Base-by-base conservation (phyloP, 805 yeast species). In the Kazachstania psychrophila region DNA sequence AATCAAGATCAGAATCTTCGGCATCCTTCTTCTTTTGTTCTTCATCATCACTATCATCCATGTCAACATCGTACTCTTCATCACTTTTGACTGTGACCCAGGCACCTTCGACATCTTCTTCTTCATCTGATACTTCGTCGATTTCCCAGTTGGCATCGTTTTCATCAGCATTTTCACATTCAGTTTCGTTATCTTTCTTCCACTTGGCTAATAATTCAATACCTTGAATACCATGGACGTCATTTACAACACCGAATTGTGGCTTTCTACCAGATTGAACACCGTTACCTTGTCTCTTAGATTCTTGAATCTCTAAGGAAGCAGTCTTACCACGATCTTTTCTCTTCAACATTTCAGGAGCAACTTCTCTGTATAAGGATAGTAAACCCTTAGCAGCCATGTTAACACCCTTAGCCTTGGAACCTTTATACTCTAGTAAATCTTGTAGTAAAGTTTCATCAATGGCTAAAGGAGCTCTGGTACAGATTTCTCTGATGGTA, bases 291-390 rank as follows among this genome's bases (percentile, higher is more conserved):
- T 66, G 64, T 45, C 75, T 70, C 37, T 72, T 78, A 27, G 76
- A 75, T 19, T 70, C 68, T 47, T 79, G 82, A 41, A 89, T 45
- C 40, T 75, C 92, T 75, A 88, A 80, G 13, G 94, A 70, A 7
- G 96, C 97, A 17, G 69, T 65, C 64, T 92, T 89, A 56, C 98
- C 99, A 58, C 98, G 74, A 57, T 92, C 97, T 55, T 86, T 87
- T 49, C 78, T 72, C 37, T 73, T 70, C 50, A 92, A 72, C 96
- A 92, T 84, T 45, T 89, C 95, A 5, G 99, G 99, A 2, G 96
- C 96, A 39, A 88, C 79, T 44, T 88, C 96, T 61, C 99, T 74
- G 62, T 84, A 92, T 37, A 92, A 67, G 0, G 92, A 65, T 40
- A 92, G 75, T 61, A 92, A 70, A 5, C 92, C 75, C 49, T 94